Conservation (phyloP, 2,329 filamentous ascomycete genomes). For the Arthrobotrys iridis region DNA sequence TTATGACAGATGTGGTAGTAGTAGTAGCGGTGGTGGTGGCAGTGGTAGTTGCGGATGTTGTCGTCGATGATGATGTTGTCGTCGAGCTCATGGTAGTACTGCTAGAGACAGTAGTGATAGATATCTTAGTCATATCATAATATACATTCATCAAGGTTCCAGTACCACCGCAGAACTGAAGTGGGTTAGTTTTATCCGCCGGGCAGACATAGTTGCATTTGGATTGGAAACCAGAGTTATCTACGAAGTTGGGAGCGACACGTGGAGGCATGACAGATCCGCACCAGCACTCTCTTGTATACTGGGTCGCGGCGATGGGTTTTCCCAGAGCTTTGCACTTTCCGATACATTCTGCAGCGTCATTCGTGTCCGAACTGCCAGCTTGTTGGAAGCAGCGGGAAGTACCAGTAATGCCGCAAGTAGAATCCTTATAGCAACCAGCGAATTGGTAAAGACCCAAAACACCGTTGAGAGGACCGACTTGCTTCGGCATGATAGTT, state of each 20-base stretch:
- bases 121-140: conserved; percentile 23
- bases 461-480: conserved; percentile 61
- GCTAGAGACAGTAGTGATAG: not conserved
- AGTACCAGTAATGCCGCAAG: conserved; percentile 55
- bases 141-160: conserved; percentile 47
- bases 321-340: conserved; percentile 59
- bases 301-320: conserved; percentile 61
- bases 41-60: not conserved
- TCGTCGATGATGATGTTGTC: conserved; percentile 8
- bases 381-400: conserved; percentile 60
- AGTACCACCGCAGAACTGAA: conserved; percentile 46
- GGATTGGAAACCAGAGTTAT: conserved; percentile 29
- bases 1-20: not conserved
- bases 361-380: conserved; percentile 59
- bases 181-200: conserved; percentile 58
- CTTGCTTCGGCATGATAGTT: conserved; percentile 60
- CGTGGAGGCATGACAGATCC: conserved; percentile 29
- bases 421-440: conserved; percentile 62
- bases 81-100: conserved; percentile 28
- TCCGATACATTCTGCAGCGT: conserved; percentile 61
- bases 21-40: conserved; percentile 28
- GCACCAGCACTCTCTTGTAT: conserved; percentile 60
- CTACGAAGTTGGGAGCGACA: conserved; percentile 28
- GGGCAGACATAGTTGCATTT: conserved; percentile 61
- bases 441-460: conserved; percentile 60